Percentiles rank a stretch among this genome's conserved stretches.
phyloP scores from a whole-genome alignment of 805 yeast genomes.

The Kodamaea sagamina region DNA sequence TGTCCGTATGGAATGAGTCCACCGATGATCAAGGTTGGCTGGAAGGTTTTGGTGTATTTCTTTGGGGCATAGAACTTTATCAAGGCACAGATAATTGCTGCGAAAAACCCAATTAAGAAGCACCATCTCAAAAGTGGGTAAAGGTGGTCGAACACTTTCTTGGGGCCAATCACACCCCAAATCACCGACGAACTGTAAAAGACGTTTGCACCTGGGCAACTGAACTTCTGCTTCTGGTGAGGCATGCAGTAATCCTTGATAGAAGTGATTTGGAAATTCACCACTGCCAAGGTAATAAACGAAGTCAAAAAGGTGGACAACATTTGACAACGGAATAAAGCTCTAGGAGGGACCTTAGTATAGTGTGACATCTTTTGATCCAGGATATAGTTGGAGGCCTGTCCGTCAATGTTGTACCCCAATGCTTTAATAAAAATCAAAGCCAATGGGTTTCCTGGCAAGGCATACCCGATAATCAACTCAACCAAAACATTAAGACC shows the following conservation, averaged over 20 bases:
- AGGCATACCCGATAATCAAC: slow-evolving; percentile 39
- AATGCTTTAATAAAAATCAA: slow-evolving; percentile 55
- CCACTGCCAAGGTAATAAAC: slow-evolving; percentile 24
- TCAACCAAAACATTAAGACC: slow-evolving; percentile 42
- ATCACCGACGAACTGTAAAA: slow-evolving; percentile 58
- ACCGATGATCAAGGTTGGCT: slow-evolving; percentile 36
- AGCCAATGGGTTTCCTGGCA: slow-evolving; percentile 40
- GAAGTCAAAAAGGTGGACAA: slow-evolving; percentile 23
- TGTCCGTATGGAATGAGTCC: slow-evolving; percentile 35
- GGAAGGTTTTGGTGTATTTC: slow-evolving; percentile 29
- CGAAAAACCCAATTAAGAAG: slow-evolving; percentile 35
- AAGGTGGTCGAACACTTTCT: slow-evolving; percentile 34
- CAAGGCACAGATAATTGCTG: slow-evolving; percentile 23
- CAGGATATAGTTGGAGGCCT: slow-evolving; percentile 54
- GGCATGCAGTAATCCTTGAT: slow-evolving; percentile 25
- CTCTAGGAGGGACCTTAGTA: slow-evolving; percentile 61
- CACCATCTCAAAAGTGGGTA: slow-evolving; percentile 38
- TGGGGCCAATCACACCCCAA: slow-evolving; percentile 58
- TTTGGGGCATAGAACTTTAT: slow-evolving; percentile 21
- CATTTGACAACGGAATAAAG: slow-evolving; percentile 48
- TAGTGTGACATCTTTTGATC: slow-evolving; percentile 70
- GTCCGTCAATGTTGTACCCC: slow-evolving; percentile 58
- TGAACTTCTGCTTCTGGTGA: slow-evolving; percentile 24
- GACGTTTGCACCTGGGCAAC: slow-evolving; percentile 31
- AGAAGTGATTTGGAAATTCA: slow-evolving; percentile 21